Base-by-base conservation (phyloP, 805 yeast genomes). In the Candida ortonii region DNA sequence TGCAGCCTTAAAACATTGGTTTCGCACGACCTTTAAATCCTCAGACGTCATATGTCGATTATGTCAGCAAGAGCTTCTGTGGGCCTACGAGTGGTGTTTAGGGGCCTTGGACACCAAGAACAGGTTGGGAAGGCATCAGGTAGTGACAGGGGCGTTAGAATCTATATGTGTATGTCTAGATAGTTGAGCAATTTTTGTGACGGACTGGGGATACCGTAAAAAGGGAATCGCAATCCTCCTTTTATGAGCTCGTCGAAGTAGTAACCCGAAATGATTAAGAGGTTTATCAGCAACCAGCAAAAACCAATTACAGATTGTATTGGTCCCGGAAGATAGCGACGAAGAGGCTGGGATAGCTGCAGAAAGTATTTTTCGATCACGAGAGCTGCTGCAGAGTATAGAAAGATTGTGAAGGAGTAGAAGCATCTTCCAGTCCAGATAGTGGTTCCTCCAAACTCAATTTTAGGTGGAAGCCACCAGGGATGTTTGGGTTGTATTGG, bases 221-320 rank as follows among this genome's bases (percentile, higher is more conserved):
- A 11, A 2, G 3, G 4, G 8, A 23, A 8, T 7, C 7, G 11
- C 11, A 15, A 9, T 4, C 33, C 33, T 3, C 37, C 37, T 22
- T 34, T 34, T 23, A 34, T 5, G n/a, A 34, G 14, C 30, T 34
- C 37, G 33, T 34, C 37, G n/a, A 28, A 5, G 32, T 34, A 34
- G 17, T 22, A 18, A 3, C 22, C 26, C 18, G 28, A 13, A 8
- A 34, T n/a, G 9, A 26, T 3, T 15, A 15, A 22, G 16, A 28
- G 37, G 18, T 23, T 22, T 4, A 9, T 15, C 6, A n/a, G 3
- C 5, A 34, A 17, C 37, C 37, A 27, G 9, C 16, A 10, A 17
- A 22, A 7, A 7, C 37, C 37, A 4, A 28, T 3, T 4, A 16
- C 9, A 8, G 11, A 16, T n/a, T 28, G 23, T 4, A 16, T 13